Evolutionary conservation across 2,329 filamentous ascomycete genomes (phyloP).

Genomic region (Curvularia sp.): DNA sequence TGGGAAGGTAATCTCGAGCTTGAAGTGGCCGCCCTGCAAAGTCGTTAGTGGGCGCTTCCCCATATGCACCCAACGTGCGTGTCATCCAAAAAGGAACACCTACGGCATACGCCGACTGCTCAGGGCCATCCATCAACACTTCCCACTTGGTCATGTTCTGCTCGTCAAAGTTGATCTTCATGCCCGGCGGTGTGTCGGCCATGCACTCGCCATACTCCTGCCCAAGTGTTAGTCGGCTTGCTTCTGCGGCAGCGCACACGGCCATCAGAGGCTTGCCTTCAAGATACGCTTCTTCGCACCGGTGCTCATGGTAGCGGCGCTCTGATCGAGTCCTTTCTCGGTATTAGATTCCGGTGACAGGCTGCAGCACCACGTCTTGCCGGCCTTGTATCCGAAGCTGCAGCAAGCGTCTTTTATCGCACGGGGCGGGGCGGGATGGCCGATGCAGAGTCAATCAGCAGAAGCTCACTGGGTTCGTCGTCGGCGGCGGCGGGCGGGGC

Average conservation of each 20-base stretch:
- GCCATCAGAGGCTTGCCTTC: constrained; percentile 44
- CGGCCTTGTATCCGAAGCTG: background rate
- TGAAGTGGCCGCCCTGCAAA: constrained; percentile 72
- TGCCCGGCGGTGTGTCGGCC: constrained; percentile 46
- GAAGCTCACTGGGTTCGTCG: constrained; percentile 9
- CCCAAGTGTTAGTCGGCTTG: constrained; percentile 18
- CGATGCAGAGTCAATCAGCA: background rate
- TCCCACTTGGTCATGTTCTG: constrained; percentile 73
- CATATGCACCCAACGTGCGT: constrained; percentile 4
- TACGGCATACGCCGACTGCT: constrained; percentile 70
- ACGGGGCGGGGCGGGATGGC: background rate
- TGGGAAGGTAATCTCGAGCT: constrained; percentile 75
- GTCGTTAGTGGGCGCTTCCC: constrained; percentile 17
- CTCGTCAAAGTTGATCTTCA: constrained; percentile 62
- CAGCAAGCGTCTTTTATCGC: constrained; percentile 2
- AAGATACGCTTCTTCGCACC: constrained; percentile 57
- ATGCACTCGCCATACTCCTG: constrained; percentile 50
- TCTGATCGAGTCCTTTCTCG: constrained; percentile 11
- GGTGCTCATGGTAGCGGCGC: constrained; percentile 43
- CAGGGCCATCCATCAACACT: constrained; percentile 70
- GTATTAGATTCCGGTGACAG: constrained; percentile 9
- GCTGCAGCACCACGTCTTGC: constrained; percentile 11
- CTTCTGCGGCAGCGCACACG: background rate
- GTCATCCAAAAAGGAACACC: constrained; percentile 34
- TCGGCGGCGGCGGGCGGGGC: background rate